Conservation (phyloP, 768 basidiomycete species). For the Clathrus columnatus region DNA sequence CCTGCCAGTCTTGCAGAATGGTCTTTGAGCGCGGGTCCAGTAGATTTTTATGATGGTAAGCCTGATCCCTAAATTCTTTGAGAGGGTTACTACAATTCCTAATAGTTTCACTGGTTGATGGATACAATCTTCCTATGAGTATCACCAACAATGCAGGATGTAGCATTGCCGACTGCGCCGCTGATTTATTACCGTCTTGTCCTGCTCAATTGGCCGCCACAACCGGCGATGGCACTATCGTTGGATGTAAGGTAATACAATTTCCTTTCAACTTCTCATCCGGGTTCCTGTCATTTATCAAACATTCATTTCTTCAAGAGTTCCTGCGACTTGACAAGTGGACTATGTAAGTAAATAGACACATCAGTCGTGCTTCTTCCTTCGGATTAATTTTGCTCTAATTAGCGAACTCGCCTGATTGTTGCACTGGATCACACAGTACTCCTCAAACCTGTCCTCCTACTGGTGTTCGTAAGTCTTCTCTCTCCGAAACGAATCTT, state of each 20-base stretch:
- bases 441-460: slow-evolving; percentile 49
- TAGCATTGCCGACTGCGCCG: slow-evolving; percentile 45
- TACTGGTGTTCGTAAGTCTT: slow-evolving; percentile 26
- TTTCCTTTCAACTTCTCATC: too few relatives aligned
- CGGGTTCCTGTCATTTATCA: slow-evolving; percentile 43
- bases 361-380: too few relatives aligned
- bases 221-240: too few relatives aligned
- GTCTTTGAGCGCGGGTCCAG: slow-evolving; percentile 38
- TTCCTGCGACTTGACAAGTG: too few relatives aligned
- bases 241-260: too few relatives aligned
- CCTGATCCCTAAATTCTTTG: not conserved
- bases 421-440: slow-evolving; percentile 49
- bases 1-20: slow-evolving; percentile 65
- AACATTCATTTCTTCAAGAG: slow-evolving; percentile 45
- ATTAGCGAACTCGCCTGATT: slow-evolving; percentile 49
- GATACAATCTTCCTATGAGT: slow-evolving; percentile 44
- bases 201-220: too few relatives aligned
- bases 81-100: not conserved
- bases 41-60: slow-evolving; percentile 56
- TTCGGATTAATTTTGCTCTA: too few relatives aligned
- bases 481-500: not conserved
- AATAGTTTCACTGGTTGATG: slow-evolving; percentile 56
- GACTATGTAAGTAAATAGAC: too few relatives aligned
- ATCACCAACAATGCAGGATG: slow-evolving; percentile 52
- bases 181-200: slow-evolving; percentile 34